Conservation (phyloP, 2,329 filamentous ascomycete genomes). For the Epichloe brachyelytri region DNA sequence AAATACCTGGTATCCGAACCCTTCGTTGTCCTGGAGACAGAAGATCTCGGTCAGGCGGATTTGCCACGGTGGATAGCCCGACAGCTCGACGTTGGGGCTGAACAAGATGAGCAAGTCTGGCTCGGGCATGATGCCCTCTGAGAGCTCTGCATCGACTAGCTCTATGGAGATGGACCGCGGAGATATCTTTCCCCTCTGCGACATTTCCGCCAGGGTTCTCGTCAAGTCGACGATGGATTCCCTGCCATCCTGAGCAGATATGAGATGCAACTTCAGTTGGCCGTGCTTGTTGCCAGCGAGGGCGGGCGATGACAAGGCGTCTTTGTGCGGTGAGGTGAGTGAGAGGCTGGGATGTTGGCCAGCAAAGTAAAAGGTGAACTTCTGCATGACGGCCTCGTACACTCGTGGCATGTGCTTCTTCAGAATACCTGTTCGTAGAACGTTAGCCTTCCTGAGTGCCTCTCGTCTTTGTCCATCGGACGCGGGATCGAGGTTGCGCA, state of each 20-base stretch:
- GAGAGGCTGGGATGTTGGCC: conserved; percentile 58
- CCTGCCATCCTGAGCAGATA: conserved; percentile 79
- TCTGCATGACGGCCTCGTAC: conserved; percentile 65
- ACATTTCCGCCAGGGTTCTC: conserved; percentile 89
- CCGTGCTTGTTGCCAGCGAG: conserved; percentile 20
- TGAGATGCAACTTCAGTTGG: conserved; percentile 53
- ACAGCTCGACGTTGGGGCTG: conserved; percentile 66
- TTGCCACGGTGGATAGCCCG: conserved; percentile 95
- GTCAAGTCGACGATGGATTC: conserved; percentile 93
- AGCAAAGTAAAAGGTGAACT: conserved; percentile 81
- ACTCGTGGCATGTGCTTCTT: conserved; percentile 83
- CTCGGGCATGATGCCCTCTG: conserved; percentile 66
- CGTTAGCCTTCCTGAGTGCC: not conserved
- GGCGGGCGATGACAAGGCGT: conserved; percentile 19
- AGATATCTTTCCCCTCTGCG: conserved; percentile 72
- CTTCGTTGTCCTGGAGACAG: conserved; percentile 59
- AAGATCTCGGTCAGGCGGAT: conserved; percentile 91
- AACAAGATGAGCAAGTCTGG: conserved; percentile 86
- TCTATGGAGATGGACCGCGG: conserved; percentile 73
- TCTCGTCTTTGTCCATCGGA: not conserved
- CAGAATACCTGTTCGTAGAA: conserved; percentile 52
- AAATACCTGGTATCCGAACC: conserved; percentile 90
- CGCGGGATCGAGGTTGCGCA: conserved; percentile 26
- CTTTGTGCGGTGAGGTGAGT: conserved; percentile 30
- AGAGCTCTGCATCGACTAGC: conserved; percentile 80